Evolutionary conservation across 164 flowering plant genomes (phyloP), one percentile per base, ranked within the genome.

Genomic region (Nymphaea thermarum): DNA sequence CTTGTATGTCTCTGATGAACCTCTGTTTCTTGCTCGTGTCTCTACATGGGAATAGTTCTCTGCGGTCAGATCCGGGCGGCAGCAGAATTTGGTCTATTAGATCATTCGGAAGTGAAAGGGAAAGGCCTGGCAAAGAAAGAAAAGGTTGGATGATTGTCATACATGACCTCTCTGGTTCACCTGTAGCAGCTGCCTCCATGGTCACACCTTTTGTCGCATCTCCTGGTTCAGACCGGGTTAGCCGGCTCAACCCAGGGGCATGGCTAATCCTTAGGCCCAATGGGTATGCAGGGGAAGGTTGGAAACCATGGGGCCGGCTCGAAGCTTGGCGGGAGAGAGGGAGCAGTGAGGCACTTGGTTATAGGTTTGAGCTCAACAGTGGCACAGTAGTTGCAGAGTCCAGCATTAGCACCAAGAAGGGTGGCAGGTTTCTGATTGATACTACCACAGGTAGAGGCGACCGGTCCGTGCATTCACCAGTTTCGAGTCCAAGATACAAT

Each of bases 271-370:
- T 94, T 66, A 82, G 87, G 0, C 92, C 98, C 0, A 62, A 86
- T 42, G 92, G 90, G 0, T 66, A 73, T 77, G 82, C 82, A 3
- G 78, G 78, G 36, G 80, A 86, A 66, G 83, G 85, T 70, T 89
- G 97, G 97, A 88, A 94, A 74, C 91, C 97, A 2, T 94, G 98
- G 98, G 98, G 95, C 0, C 84, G 93, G 2, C 90, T 94, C 17
- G 97, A 94, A 79, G 97, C 96, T 0, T 94, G 98, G 98, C 75
- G 97, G 5, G 97, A 93, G 72, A 74, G 87, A 66, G 93, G 96
- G 3, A 73, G 85, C 0, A 41, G 73, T 1, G 96, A 89, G 74
- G 89, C 93, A 42, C 43, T 91, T n/a, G 97, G 97, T 6, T 91
- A 89, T 79, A 84, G 77, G 69, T 87, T 93, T 62, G 93, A 85